Conservation (phyloP, 768 basidiomycete genomes). For the Russula brevipes region DNA sequence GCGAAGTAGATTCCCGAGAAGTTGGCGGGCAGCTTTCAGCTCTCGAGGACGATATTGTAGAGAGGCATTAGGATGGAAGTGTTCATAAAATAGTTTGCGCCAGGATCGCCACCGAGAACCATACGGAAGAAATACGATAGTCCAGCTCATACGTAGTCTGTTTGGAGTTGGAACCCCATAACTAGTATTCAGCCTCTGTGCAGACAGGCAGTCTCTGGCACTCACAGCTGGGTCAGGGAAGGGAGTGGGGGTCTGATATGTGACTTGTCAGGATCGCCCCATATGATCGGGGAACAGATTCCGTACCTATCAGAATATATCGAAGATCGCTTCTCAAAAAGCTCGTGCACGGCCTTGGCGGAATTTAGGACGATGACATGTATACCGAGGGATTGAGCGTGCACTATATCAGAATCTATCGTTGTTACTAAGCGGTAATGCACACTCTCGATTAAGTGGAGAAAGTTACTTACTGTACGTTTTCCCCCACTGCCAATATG, state of each 20-base stretch:
- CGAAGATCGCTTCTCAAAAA: slow-evolving; percentile 25
- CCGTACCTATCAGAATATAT: slow-evolving; percentile 24
- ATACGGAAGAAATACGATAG: slow-evolving; percentile 18
- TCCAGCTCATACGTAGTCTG: slow-evolving; percentile 21
- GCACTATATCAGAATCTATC: slow-evolving; percentile 21
- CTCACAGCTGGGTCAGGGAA: slow-evolving; percentile 17
- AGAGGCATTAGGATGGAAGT: slow-evolving; percentile 16
- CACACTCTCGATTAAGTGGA: not conserved
- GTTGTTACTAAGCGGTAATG: not conserved
- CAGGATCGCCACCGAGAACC: slow-evolving; percentile 16
- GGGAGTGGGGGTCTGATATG: slow-evolving; percentile 9
- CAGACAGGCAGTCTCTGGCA: not conserved
- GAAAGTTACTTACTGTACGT: slow-evolving; percentile 20
- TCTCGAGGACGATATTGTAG: slow-evolving; percentile 17
- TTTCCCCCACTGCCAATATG: slow-evolving; percentile 26
- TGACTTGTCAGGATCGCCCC: not conserved
- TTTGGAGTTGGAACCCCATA: not conserved
- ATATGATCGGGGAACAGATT: not conserved
- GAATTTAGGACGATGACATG: slow-evolving; percentile 37
- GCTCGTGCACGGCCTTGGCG: slow-evolving; percentile 20
- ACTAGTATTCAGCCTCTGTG: not conserved
- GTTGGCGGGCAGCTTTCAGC: slow-evolving; percentile 16
- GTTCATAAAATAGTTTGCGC: slow-evolving; percentile 19
- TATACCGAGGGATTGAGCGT: slow-evolving; percentile 19
- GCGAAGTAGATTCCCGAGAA: slow-evolving; percentile 17